Evolutionary conservation across 2,329 filamentous ascomycete genomes (phyloP).

Genomic region (Bertia moriformis): DNA sequence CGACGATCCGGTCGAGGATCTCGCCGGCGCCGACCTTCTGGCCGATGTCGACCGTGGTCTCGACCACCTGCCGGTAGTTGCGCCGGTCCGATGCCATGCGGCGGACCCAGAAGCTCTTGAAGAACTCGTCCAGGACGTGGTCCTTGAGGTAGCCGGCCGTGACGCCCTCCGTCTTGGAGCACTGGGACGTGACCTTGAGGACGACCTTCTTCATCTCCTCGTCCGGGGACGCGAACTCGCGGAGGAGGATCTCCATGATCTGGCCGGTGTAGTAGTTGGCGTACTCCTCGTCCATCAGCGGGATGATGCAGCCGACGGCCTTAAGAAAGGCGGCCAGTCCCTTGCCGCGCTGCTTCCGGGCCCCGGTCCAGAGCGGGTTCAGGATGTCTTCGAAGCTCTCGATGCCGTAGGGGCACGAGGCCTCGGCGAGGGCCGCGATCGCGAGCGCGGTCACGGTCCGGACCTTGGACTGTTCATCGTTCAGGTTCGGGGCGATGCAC

Average conservation of each 20-base stretch:
- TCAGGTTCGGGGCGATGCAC: conserved; percentile 87
- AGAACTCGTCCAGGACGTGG: conserved; percentile 87
- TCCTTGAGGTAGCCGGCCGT: conserved; percentile 91
- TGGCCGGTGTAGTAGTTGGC: conserved; percentile 98
- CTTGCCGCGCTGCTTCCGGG: conserved; percentile 89
- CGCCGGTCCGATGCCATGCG: conserved; percentile 94
- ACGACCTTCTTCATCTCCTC: conserved; percentile 99
- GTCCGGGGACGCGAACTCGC: conserved; percentile 91
- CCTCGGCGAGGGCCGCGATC: conserved; percentile 87
- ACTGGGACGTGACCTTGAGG: conserved; percentile 91
- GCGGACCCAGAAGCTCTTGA: conserved; percentile 97
- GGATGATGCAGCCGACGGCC: conserved; percentile 94
- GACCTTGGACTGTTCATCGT: conserved; percentile 96
- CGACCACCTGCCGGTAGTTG: conserved; percentile 94
- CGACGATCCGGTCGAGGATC: conserved; percentile 84
- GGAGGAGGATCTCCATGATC: conserved; percentile 94
- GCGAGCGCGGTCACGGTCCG: conserved; percentile 89
- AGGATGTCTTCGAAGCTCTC: conserved; percentile 97
- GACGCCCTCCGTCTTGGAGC: conserved; percentile 84
- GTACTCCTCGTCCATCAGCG: conserved; percentile 98
- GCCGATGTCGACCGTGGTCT: conserved; percentile 91
- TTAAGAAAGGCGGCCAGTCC: conserved; percentile 91
- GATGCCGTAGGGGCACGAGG: conserved; percentile 95
- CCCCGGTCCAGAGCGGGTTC: conserved; percentile 92
- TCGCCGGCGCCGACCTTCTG: conserved; percentile 94